These are phyloP conservation scores for Meyerozyma athensensis DNA, from an alignment of 1,139 yeast genomes.

Conservation along the genomic window DNA sequence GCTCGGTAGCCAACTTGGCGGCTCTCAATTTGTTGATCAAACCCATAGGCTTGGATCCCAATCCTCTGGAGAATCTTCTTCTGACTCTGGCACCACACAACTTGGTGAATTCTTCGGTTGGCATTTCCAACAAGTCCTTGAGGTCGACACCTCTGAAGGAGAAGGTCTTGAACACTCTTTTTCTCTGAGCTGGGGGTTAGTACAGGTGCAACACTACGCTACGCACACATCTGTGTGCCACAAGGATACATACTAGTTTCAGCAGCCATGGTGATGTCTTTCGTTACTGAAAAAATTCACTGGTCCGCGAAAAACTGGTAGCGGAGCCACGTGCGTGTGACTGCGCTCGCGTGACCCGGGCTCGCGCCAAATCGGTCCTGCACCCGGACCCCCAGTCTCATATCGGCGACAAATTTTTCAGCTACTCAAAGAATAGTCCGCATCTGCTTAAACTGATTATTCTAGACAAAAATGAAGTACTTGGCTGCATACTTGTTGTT, in stretches of 20 bases:
- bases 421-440: slow-evolving; percentile 21
- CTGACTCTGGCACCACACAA: slow-evolving; percentile 98
- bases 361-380: neutral
- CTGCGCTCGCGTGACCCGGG: neutral
- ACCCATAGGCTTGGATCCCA: slow-evolving; percentile 94
- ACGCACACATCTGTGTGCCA: too few relatives aligned
- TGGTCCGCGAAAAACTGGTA: slow-evolving; percentile 2
- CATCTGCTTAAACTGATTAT: slow-evolving; percentile 21
- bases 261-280: slow-evolving; percentile 27
- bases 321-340: slow-evolving; percentile 1
- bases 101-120: slow-evolving; percentile 96
- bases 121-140: slow-evolving; percentile 87
- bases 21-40: slow-evolving; percentile 97
- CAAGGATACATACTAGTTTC: slow-evolving; percentile 39
- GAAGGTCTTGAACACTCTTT: slow-evolving; percentile 94
- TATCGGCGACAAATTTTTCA: slow-evolving; percentile 4
- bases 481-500: slow-evolving; percentile 87
- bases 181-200: slow-evolving; percentile 58
- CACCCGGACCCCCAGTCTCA: neutral
- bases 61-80: slow-evolving; percentile 99
- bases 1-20: slow-evolving; percentile 88
- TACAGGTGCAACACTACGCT: slow-evolving; percentile 11
- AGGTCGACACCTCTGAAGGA: slow-evolving; percentile 99
- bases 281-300: slow-evolving; percentile 2
- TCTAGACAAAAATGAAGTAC: slow-evolving; percentile 60